A percentile compares a stretch with the other conserved stretches of the same genome.
These are phyloP conservation scores for Colletotrichum graminicola DNA, from an alignment of 2,329 filamentous ascomycete species.

Conservation along the genomic window DNA sequence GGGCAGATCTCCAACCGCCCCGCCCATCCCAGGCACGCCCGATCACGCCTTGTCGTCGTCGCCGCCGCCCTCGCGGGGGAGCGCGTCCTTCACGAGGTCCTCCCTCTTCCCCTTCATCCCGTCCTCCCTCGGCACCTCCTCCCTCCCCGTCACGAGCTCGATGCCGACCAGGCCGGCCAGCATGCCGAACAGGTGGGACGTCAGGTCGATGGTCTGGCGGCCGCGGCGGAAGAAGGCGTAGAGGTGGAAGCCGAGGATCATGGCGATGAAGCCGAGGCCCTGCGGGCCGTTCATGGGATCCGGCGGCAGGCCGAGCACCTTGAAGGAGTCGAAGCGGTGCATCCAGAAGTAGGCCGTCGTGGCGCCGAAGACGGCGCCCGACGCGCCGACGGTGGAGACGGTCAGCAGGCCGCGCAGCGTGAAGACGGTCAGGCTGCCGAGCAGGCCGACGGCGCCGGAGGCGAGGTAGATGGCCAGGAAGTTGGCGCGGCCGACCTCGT, in stretches of 20 bases:
- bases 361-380: conserved; percentile 73
- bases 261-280: conserved; percentile 65
- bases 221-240: conserved; percentile 59
- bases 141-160: conserved; percentile 48
- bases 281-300: conserved; percentile 65
- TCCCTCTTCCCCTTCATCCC: conserved; percentile 22
- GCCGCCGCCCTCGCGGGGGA: conserved; percentile 1
- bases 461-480: conserved; percentile 77
- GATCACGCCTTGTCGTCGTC: neutral
- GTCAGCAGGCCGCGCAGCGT: conserved; percentile 60
- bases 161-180: conserved; percentile 59
- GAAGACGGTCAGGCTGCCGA: conserved; percentile 66
- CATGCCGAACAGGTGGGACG: conserved; percentile 67
- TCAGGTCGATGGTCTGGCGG: conserved; percentile 61
- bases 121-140: conserved; percentile 45
- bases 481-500: conserved; percentile 76
- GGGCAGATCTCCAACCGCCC: neutral
- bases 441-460: conserved; percentile 69
- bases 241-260: conserved; percentile 64
- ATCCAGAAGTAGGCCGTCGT: conserved; percentile 72
- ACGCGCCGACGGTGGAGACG: conserved; percentile 73
- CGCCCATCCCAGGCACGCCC: neutral
- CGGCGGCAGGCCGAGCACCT: conserved; percentile 68
- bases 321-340: conserved; percentile 68
- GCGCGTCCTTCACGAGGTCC: conserved; percentile 30